Percentiles rank a stretch among this genome's conserved stretches.
Conservation (phyloP, 495 filamentous ascomycete species). For the Neurospora pannonica region DNA sequence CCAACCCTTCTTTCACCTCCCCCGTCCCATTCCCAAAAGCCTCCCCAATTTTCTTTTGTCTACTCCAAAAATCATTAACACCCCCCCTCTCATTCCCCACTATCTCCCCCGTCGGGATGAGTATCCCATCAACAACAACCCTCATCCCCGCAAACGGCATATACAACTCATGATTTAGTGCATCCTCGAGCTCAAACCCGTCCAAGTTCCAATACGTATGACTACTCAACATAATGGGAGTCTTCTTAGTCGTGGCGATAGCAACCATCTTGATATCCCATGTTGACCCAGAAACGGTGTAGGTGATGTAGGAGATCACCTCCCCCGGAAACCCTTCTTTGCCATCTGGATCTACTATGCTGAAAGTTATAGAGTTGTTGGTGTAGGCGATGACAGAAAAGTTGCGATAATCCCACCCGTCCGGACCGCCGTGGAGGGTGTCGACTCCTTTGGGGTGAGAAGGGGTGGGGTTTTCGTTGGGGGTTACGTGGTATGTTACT, state of each 20-base stretch:
- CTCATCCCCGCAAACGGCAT: slow-evolving; percentile 63
- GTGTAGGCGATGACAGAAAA: slow-evolving; percentile 66
- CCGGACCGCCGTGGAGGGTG: slow-evolving; percentile 71
- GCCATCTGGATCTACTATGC: slow-evolving; percentile 59
- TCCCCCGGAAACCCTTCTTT: slow-evolving; percentile 73
- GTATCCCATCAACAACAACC: slow-evolving; percentile 62
- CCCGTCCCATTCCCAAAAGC: slow-evolving; percentile 34
- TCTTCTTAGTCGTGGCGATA: slow-evolving; percentile 46
- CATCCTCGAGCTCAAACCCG: slow-evolving; percentile 57
- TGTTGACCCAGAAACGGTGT: slow-evolving; percentile 42
- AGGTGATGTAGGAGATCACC: slow-evolving; percentile 68
- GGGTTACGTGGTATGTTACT: slow-evolving; percentile 47
- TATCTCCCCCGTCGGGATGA: slow-evolving; percentile 72
- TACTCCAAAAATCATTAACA: slow-evolving; percentile 64
- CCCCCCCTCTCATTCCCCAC: slow-evolving; percentile 48
- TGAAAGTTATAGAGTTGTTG: slow-evolving; percentile 63
- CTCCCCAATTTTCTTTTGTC: slow-evolving; percentile 65
- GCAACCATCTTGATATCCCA: slow-evolving; percentile 50
- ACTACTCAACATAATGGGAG: slow-evolving; percentile 57
- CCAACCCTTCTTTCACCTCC: slow-evolving; percentile 35
- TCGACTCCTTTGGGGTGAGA: slow-evolving; percentile 43
- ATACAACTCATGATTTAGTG: slow-evolving; percentile 64
- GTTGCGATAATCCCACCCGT: slow-evolving; percentile 76
- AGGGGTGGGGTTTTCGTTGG: slow-evolving; percentile 59
- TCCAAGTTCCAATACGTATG: slow-evolving; percentile 85